Percentiles rank a stretch among this genome's conserved stretches.
Conservation (phyloP, 176 grass and related monocot species). For the Triticum turgidum region DNA sequence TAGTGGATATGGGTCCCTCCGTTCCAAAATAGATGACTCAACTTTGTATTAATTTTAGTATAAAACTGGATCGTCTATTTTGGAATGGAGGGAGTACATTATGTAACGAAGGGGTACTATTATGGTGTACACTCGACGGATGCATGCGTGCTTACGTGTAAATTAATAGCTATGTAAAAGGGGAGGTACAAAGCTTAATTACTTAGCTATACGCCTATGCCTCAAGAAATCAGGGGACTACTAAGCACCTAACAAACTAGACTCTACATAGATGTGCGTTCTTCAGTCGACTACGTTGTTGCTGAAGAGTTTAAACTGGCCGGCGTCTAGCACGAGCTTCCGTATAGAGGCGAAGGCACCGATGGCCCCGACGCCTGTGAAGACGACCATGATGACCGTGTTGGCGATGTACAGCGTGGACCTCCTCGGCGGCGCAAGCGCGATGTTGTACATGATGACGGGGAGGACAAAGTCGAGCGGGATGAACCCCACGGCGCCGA, state of each 20-base stretch:
- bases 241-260: not conserved
- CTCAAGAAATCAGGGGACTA: not conserved
- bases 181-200: not conserved
- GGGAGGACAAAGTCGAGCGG: slow-evolving; percentile 90
- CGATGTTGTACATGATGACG: slow-evolving; percentile 84
- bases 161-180: too few relatives aligned
- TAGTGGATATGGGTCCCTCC: too few relatives aligned
- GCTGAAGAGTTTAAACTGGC: slow-evolving; percentile 87
- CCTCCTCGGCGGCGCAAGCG: slow-evolving; percentile 41
- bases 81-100: too few relatives aligned
- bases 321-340: slow-evolving; percentile 73
- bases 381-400: slow-evolving; percentile 68
- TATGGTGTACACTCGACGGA: too few relatives aligned
- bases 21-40: too few relatives aligned
- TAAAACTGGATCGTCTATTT: too few relatives aligned
- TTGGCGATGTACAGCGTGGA: slow-evolving; percentile 53
- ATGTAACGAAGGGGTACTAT: too few relatives aligned
- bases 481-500: slow-evolving; percentile 81
- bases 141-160: too few relatives aligned
- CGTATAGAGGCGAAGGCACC: slow-evolving; percentile 83
- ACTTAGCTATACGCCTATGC: not conserved
- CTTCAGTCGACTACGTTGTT: slow-evolving; percentile 72
- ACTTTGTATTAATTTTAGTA: too few relatives aligned
- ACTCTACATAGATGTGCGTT: not conserved
- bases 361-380: slow-evolving; percentile 64